Evolutionary conservation across 1,284 basidiomycete species (phyloP).

Genomic region (Ganoderma sp.): DNA sequence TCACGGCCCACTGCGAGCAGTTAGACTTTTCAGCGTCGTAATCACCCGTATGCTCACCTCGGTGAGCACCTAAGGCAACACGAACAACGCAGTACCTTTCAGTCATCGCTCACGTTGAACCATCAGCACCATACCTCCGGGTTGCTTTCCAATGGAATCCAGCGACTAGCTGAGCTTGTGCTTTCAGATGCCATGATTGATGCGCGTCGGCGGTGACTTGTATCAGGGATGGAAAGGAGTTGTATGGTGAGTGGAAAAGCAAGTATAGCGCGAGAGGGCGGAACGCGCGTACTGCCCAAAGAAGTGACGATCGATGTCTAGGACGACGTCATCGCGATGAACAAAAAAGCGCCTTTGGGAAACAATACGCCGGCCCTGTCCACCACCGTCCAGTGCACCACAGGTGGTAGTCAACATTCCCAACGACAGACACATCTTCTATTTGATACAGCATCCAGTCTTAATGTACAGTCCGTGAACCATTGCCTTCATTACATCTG

Average conservation of each 20-base stretch:
- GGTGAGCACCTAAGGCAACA: slow-evolving; percentile 22
- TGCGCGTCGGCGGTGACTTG: neutral
- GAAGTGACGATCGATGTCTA: neutral
- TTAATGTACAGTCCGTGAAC: slow-evolving; percentile 21
- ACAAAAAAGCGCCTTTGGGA: neutral
- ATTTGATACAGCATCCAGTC: slow-evolving; percentile 21
- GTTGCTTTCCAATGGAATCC: slow-evolving; percentile 32
- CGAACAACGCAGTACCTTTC: neutral
- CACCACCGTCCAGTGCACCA: neutral
- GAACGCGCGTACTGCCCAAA: neutral
- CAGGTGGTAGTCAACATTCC: neutral
- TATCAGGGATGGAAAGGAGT: neutral
- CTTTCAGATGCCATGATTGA: slow-evolving; percentile 16
- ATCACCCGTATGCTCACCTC: neutral
- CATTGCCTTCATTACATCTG: neutral
- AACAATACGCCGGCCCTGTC: no score
- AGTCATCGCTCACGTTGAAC: neutral
- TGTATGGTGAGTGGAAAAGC: slow-evolving; percentile 1
- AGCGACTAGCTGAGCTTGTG: slow-evolving; percentile 12
- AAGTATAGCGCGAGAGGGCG: neutral
- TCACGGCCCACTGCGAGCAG: slow-evolving; percentile 69
- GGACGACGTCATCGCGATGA: slow-evolving; percentile 5
- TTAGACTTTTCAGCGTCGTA: slow-evolving; percentile 2
- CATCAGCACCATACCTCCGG: slow-evolving; percentile 21
- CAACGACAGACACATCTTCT: neutral